These are phyloP conservation scores for Myxozyma neotropica DNA, from an alignment of 805 yeast species.

Conservation along the genomic window DNA sequence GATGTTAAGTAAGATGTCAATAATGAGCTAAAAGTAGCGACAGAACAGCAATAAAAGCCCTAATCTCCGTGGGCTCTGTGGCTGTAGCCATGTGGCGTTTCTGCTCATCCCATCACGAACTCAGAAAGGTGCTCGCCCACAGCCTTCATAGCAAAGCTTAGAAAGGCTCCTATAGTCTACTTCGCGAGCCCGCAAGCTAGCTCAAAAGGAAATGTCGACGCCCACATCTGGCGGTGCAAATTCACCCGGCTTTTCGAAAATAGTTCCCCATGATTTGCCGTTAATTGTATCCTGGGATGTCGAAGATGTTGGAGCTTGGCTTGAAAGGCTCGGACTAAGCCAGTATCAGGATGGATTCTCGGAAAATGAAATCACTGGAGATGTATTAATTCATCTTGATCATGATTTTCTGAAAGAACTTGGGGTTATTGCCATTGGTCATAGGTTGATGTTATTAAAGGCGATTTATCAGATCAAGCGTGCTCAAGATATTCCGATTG, in stretches of 20 bases:
- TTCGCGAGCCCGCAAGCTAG: too few species aligned
- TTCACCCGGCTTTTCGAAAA: background rate
- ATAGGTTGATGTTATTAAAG: conserved; percentile 62
- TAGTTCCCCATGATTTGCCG: conserved; percentile 4
- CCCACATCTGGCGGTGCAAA: conserved; percentile 52
- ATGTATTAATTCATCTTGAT: conserved; percentile 66
- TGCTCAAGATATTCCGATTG: conserved; percentile 36
- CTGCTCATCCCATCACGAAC: background rate
- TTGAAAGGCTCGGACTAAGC: conserved; percentile 23
- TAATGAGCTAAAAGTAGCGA: background rate
- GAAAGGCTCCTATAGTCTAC: too few species aligned
- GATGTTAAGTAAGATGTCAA: background rate
- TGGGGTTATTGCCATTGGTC: conserved; percentile 58
- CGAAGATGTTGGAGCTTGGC: conserved; percentile 28
- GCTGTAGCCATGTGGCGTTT: background rate
- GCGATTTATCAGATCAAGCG: conserved; percentile 58
- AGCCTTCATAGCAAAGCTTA: too few species aligned
- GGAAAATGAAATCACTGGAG: conserved; percentile 70
- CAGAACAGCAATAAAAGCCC: background rate
- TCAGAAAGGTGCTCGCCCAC: too few species aligned
- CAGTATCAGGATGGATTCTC: conserved; percentile 35
- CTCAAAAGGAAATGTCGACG: conserved; percentile 33
- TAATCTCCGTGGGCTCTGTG: background rate
- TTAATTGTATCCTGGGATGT: conserved; percentile 25
- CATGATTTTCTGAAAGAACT: conserved; percentile 74